Evolutionary conservation across 305 asterid species (phyloP), one percentile per base, ranked within the genome.

Genomic region (Rubia tinctorum): DNA sequence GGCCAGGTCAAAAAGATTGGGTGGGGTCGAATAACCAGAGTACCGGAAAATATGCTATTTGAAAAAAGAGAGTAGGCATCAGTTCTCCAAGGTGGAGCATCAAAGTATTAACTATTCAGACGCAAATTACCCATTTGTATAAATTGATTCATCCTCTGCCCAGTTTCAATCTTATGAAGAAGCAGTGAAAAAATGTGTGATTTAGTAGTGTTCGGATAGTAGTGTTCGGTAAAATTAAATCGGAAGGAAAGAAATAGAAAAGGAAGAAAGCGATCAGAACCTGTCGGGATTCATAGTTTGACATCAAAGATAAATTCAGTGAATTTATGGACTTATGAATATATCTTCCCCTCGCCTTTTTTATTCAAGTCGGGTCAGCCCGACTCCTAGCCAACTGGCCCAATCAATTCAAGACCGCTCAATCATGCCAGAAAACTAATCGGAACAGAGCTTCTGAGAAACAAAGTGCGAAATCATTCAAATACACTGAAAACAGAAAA

Each of bases 61-160:
- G 39, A 34, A 34, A 34, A 47, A 44, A 27, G n/a, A 47, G 55
- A 15, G 18, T 53, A 22, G 60, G 60, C 60, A 53, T 53, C 60
- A 53, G 60, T 53, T 53, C 60, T 53, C 60, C 60, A 53, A 53
- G 60, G 60, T 53, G 23, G 18, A 53, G 23, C 60, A 53, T 53
- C 60, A 53, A 18, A 53, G 60, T 6, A 53, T 18, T 4, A 34
- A 34, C 39, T 34, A 34, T 43, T 53, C 60, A 53, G 60, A 18
- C 60, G 60, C 23, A 53, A 53, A 53, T 53, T 53, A 53, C 60
- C 60, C 60, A 53, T 53, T 53, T 53, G 60, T 17, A 6, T 53
- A 53, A 4, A 53, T 18, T 53, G 11, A 18, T 6, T 53, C 60
- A 53, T 53, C 60, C 23, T 53, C 25, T 53, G 60, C 60, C 60